phyloP scores from a whole-genome alignment of 805 yeast species.

The Teunomyces cretensis region DNA sequence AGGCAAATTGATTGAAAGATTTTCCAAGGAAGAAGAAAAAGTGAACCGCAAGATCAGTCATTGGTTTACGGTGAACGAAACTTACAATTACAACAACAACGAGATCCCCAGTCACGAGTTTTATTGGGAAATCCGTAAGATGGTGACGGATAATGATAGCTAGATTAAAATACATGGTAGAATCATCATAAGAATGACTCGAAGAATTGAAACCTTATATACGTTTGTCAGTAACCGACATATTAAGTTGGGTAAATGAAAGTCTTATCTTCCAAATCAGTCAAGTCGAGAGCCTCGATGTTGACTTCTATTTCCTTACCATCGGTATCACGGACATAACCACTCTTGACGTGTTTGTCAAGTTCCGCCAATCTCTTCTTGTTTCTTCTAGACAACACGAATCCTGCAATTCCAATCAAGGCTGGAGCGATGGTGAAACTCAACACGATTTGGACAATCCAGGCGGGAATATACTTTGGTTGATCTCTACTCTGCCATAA shows the following conservation, averaged over 20 bases:
- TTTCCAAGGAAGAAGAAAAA: constrained; percentile 36
- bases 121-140: constrained; percentile 44
- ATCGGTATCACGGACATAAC: constrained; percentile 25
- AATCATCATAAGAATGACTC: neutral
- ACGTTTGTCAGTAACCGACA: too few species aligned
- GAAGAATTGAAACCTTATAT: too few species aligned
- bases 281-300: constrained; percentile 49
- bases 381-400: constrained; percentile 46
- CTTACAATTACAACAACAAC: constrained; percentile 18
- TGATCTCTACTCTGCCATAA: constrained; percentile 49
- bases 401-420: constrained; percentile 43
- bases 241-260: constrained; percentile 46
- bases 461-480: constrained; percentile 35
- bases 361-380: constrained; percentile 29
- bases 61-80: constrained; percentile 37
- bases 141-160: constrained; percentile 34
- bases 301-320: constrained; percentile 33
- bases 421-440: constrained; percentile 49
- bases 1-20: constrained; percentile 28
- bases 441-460: constrained; percentile 59
- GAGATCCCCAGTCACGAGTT: constrained; percentile 6
- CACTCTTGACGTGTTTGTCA: constrained; percentile 23
- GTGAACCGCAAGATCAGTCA: constrained; percentile 32
- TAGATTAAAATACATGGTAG: neutral
- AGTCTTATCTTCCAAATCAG: constrained; percentile 51